Evolutionary conservation across 2,329 filamentous ascomycete genomes (phyloP), one percentile per base, ranked within the genome.

Genomic region (Metarhizium album): DNA sequence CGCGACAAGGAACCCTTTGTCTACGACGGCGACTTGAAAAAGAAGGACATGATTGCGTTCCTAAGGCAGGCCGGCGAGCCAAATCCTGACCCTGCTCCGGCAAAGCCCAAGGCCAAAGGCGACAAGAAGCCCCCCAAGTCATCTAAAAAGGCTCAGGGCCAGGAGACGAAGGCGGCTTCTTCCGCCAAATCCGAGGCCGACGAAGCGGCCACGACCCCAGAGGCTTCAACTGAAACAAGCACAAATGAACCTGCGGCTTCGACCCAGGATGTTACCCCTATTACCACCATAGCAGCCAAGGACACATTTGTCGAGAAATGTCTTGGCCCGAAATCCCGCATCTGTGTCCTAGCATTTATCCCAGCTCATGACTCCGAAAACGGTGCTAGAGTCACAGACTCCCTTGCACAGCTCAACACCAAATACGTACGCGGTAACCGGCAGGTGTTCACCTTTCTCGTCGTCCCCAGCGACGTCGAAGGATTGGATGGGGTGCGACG

Each of bases 11-110:
- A 89, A 20, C 75, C 81, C 3, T 72, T 93, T 50, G 70, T 83
- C 42, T 95, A 95, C 63, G 74, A 86, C 27, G 91, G 90, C 42
- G 86, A 93, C 57, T 72, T 95, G 64, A 93, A 90, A 67, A 95
- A 95, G 72, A 81, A 84, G 18, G 77, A 79, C 33, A 85, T 98
- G 67, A 74, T 90, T 53, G 74, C 83, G 40, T 98, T 97, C 71
- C 75, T 98, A 42, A 86, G 84, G 2, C 84, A 94, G 67, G 82
- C 78, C 31, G 87, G 84, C 1, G 66, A 80, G 45, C 90, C 91
- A 1, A 95, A 95, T 67, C 83, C 85, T 1, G 87, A 90, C 57
- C 82, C 86, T 18, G 59, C 61, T 3, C 67, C 82, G 49, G 61
- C 62, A 42, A 60, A 63, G 45, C 56, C 70, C 53, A 73, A 70